Base-by-base conservation (phyloP, 768 basidiomycete species). In the Trichaptum fuscoviolaceum region DNA sequence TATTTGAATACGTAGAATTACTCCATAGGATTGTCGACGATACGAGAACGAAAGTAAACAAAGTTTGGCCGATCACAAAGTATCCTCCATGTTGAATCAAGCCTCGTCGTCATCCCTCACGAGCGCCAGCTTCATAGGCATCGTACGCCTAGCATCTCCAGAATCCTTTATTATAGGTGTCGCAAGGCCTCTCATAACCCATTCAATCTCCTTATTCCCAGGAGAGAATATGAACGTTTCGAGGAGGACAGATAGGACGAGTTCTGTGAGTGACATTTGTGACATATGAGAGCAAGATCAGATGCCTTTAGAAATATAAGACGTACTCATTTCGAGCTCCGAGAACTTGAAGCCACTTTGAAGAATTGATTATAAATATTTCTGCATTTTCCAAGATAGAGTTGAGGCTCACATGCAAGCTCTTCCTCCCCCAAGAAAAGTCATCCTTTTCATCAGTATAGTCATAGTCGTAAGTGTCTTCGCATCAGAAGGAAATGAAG, bases 371-470 rank as follows among this genome's bases (percentile, higher is more conserved):
- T 3, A 58, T 58, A 9, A 58, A 7, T 7, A 58, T 9, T 3
- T 58, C 57, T 58, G 57, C 57, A 9, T n/a, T 70, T 63, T 65
- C 65, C 58, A 57, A 15, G 17, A 26, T 52, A 17, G 42, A 30
- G 2, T 61, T 6, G 30, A 7, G 34, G 75, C 80, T 63, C 62
- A 81, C 81, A 84, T 81, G 77, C 82, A 84, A 12, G 81, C 74
- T 25, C 82, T 72, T 18, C 77, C 75, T 20, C 82, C 82, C 35
- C 77, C 80, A 15, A 80, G 66, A 71, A 82, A 83, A 0, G 82
- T 82, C 80, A 82, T 80, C 35, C 81, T 82, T n/a, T 58, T 18
- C 35, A 23, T 34, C 18, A 23, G 1, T 25, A 64, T 26, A 17
- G 25, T 5, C 9, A 64, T 26, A 17, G 25, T 5, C 9, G n/a